Conservation (phyloP, 805 yeast species). For the Lachancea mirantina region DNA sequence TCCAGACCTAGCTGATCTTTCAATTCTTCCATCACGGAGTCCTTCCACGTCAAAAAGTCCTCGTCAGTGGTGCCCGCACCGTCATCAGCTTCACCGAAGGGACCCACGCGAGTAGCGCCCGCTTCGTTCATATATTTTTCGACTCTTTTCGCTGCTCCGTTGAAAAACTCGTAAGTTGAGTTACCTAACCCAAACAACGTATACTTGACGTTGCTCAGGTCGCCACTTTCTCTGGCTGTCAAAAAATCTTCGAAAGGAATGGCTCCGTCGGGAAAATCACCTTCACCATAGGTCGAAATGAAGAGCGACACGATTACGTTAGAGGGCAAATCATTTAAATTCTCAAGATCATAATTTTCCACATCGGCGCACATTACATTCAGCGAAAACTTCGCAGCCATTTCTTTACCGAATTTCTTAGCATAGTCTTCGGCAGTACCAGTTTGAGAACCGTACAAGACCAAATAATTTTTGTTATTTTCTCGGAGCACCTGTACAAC, state of each 20-base stretch:
- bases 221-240: slow-evolving; percentile 46
- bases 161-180: slow-evolving; percentile 87
- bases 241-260: slow-evolving; percentile 65
- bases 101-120: slow-evolving; percentile 69
- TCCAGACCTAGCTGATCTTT: slow-evolving; percentile 57
- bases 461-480: slow-evolving; percentile 66
- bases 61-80: slow-evolving; percentile 93
- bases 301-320: slow-evolving; percentile 63
- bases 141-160: slow-evolving; percentile 67
- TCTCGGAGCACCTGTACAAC: slow-evolving; percentile 48
- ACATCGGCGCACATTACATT: slow-evolving; percentile 81
- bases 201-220: slow-evolving; percentile 52
- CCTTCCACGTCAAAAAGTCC: slow-evolving; percentile 92
- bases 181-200: slow-evolving; percentile 91
- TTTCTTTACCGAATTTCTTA: slow-evolving; percentile 80
- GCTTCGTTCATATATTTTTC: slow-evolving; percentile 46
- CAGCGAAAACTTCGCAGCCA: slow-evolving; percentile 72
- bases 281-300: slow-evolving; percentile 95
- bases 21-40: slow-evolving; percentile 57
- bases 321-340: slow-evolving; percentile 54
- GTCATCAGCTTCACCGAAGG: slow-evolving; percentile 90
- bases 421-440: slow-evolving; percentile 99
- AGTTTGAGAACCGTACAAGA: slow-evolving; percentile 91
- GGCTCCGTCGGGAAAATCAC: slow-evolving; percentile 97
- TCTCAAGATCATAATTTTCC: slow-evolving; percentile 81